A percentile compares a stretch with the other conserved stretches of the same genome.
phyloP scores from a whole-genome alignment of 2,329 filamentous ascomycete genomes.

The Colletotrichum spinosum region DNA sequence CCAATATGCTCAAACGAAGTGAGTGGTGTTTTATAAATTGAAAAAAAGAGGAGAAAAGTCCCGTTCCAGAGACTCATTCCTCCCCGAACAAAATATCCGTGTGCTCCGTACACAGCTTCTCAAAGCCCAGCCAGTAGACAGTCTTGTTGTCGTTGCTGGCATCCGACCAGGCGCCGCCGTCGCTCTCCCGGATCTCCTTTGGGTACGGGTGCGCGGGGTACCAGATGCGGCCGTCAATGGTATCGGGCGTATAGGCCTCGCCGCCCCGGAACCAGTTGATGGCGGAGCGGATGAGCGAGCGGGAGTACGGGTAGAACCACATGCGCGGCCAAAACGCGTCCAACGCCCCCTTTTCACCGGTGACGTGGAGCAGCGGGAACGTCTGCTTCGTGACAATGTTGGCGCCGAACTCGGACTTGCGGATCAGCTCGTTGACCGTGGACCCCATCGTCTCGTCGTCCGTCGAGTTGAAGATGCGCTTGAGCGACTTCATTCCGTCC shows the following conservation, averaged over 20 bases:
- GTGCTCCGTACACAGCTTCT: conserved; percentile 34
- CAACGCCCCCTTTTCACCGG: conserved; percentile 49
- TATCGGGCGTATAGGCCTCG: conserved; percentile 41
- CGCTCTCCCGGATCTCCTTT: conserved; percentile 25
- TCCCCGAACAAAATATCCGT: conserved; percentile 33
- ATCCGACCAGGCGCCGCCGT: conserved; percentile 37
- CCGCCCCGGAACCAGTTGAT: conserved; percentile 41
- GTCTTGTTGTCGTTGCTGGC: conserved; percentile 34
- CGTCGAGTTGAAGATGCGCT: conserved; percentile 46
- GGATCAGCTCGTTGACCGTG: conserved; percentile 47
- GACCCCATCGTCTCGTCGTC: conserved; percentile 42
- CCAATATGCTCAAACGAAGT: conserved; percentile 16
- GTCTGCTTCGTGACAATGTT: conserved; percentile 52
- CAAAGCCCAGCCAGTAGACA: conserved; percentile 36
- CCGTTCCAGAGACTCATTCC: conserved; percentile 12
- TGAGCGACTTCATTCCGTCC: conserved; percentile 44
- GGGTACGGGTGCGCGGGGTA: conserved; percentile 37
- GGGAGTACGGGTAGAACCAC: conserved; percentile 53
- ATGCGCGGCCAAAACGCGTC: conserved; percentile 47
- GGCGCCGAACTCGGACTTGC: conserved; percentile 47
- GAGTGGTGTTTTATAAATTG: no score
- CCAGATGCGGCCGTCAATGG: conserved; percentile 49
- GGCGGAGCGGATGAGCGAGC: conserved; percentile 45
- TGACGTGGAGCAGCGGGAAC: conserved; percentile 53
- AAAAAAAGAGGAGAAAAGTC: neutral